These are phyloP conservation scores for Bruguiera hainesii DNA, from an alignment of 441 rosid species.

Conservation along the genomic window DNA sequence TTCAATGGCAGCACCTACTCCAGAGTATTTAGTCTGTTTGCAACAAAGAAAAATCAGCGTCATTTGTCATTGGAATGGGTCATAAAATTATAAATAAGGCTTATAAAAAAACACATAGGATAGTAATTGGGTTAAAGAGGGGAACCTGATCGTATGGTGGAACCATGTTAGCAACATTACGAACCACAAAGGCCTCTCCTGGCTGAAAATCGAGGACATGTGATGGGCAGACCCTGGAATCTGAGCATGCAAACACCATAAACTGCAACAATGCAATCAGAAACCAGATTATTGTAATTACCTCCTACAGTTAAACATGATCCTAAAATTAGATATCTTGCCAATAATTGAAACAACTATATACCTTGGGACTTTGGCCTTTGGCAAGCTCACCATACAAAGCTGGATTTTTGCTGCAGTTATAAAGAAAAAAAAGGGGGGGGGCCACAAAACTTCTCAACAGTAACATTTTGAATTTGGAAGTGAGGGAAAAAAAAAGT, in stretches of 20 bases:
- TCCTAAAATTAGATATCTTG: too few relatives aligned
- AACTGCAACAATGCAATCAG: constrained; percentile 40
- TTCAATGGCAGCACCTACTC: constrained; percentile 85
- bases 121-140: background rate
- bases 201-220: constrained; percentile 87
- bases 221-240: constrained; percentile 95
- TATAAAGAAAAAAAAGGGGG: background rate
- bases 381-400: constrained; percentile 70
- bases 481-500: background rate
- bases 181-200: constrained; percentile 94
- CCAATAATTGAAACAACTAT: background rate
- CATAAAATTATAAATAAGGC: too few relatives aligned
- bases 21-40: constrained; percentile 54
- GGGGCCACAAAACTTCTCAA: too few relatives aligned
- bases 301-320: too few relatives aligned
- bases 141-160: constrained; percentile 79
- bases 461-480: too few relatives aligned
- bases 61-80: background rate
- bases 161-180: constrained; percentile 92
- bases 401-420: constrained; percentile 63
- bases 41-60: background rate
- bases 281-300: background rate
- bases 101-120: background rate
- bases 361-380: constrained; percentile 95
- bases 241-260: constrained; percentile 98